A percentile compares a stretch with the other conserved stretches of the same genome.
Evolutionary conservation across 257 asterid genomes (phyloP).

Genomic region (Nicotiana tabacum): DNA sequence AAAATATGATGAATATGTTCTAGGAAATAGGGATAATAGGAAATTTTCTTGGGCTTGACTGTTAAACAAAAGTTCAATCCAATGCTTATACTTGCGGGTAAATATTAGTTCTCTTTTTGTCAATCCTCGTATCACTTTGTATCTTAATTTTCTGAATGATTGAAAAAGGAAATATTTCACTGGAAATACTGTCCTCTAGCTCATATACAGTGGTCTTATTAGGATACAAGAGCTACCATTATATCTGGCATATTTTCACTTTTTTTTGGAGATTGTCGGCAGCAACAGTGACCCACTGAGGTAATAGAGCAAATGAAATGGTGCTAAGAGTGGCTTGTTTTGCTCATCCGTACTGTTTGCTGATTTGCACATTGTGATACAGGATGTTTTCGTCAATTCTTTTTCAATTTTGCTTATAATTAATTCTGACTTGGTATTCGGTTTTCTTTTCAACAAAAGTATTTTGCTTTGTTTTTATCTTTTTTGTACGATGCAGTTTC

Average conservation of each 20-base stretch:
- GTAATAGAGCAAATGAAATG: not conserved
- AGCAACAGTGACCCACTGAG: not conserved
- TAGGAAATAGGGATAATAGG: not conserved
- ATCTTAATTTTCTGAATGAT: not conserved
- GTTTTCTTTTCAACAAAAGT: not conserved
- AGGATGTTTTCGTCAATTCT: not conserved
- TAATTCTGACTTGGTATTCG: not conserved
- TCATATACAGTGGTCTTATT: not conserved
- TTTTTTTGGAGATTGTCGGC: not conserved
- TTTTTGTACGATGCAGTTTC: slow-evolving; percentile 17
- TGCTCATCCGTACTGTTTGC: not conserved
- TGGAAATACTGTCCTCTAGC: not conserved
- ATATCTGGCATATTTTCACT: not conserved
- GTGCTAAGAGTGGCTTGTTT: not conserved
- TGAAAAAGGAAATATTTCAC: not conserved
- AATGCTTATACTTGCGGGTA: no score
- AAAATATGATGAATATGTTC: no score
- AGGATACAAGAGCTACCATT: not conserved
- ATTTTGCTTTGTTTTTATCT: slow-evolving; percentile 8
- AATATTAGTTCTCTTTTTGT: not conserved
- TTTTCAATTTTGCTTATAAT: not conserved
- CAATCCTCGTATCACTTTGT: not conserved
- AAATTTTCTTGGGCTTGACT: not conserved
- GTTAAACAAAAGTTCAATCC: not conserved
- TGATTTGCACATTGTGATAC: not conserved